Evolutionary conservation across 805 yeast species (phyloP).

Genomic region (Yarrowia sp.): DNA sequence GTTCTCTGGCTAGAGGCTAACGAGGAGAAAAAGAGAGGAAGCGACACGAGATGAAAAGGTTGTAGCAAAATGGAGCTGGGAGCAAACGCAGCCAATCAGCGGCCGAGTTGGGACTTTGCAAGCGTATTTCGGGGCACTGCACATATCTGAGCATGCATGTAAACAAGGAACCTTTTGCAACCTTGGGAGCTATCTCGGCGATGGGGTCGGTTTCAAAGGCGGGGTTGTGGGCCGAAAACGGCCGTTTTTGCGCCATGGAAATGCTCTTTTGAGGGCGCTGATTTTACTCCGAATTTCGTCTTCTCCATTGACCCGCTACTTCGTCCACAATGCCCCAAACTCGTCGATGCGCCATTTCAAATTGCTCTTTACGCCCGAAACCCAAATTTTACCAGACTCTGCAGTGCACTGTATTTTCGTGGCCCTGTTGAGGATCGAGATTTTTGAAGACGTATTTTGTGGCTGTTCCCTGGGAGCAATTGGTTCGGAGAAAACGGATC

Average conservation of each 20-base stretch:
- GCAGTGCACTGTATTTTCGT: neutral
- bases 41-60: constrained; percentile 26
- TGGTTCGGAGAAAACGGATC: neutral
- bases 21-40: constrained; percentile 17
- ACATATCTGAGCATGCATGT: neutral
- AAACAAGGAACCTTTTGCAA: constrained; percentile 12
- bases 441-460: neutral
- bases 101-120: neutral
- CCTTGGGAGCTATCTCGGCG: constrained; percentile 7
- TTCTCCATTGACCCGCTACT: neutral
- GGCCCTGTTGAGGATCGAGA: neutral
- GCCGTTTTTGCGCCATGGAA: neutral
- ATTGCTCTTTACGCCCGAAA: constrained; percentile 24
- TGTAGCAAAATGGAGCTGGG: constrained; percentile 25
- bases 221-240: neutral
- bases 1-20: constrained; percentile 26
- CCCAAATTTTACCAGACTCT: neutral
- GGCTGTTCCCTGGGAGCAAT: neutral
- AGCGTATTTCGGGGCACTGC: constrained; percentile 2
- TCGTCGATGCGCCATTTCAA: constrained; percentile 10
- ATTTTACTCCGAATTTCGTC: too few relatives aligned
- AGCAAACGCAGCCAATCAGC: constrained; percentile 25
- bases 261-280: neutral
- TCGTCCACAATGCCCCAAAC: neutral
- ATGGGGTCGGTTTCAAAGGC: neutral